These are phyloP conservation scores for Coniophora puteana DNA, from an alignment of 1,284 basidiomycete species.

Conservation along the genomic window DNA sequence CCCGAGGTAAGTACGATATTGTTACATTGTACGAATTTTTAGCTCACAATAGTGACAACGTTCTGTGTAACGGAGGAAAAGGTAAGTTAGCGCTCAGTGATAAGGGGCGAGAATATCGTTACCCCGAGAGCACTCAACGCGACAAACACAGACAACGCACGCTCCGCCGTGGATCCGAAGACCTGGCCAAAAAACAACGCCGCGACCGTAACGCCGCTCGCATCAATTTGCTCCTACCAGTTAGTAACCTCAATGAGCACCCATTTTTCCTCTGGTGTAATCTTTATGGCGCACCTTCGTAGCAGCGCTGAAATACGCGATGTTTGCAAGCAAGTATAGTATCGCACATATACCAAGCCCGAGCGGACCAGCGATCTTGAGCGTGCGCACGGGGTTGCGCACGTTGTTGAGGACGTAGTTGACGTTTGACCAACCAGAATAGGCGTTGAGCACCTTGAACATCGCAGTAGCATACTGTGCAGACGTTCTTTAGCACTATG, in stretches of 20 bases:
- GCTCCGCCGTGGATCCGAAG: slow-evolving; percentile 43
- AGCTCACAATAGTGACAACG: slow-evolving; percentile 30
- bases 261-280: neutral
- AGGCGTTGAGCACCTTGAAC: slow-evolving; percentile 55
- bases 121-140: slow-evolving; percentile 38
- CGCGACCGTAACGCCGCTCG: slow-evolving; percentile 46
- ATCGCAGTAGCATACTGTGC: slow-evolving; percentile 53
- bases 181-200: slow-evolving; percentile 52
- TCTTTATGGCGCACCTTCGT: slow-evolving; percentile 12
- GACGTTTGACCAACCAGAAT: slow-evolving; percentile 50
- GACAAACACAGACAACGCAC: slow-evolving; percentile 47
- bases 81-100: slow-evolving; percentile 6
- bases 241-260: neutral
- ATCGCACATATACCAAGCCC: slow-evolving; percentile 43
- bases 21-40: neutral
- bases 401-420: slow-evolving; percentile 58
- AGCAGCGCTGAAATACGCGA: slow-evolving; percentile 45
- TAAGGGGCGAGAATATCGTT: neutral
- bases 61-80: slow-evolving; percentile 23
- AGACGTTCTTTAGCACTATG: neutral
- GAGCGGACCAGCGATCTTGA: slow-evolving; percentile 52
- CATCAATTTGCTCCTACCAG: slow-evolving; percentile 37
- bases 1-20: neutral
- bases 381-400: slow-evolving; percentile 44
- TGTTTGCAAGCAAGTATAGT: slow-evolving; percentile 49